Base-by-base conservation (phyloP, 208 protist genomes). In the Trypanosomatidae sp. region DNA sequence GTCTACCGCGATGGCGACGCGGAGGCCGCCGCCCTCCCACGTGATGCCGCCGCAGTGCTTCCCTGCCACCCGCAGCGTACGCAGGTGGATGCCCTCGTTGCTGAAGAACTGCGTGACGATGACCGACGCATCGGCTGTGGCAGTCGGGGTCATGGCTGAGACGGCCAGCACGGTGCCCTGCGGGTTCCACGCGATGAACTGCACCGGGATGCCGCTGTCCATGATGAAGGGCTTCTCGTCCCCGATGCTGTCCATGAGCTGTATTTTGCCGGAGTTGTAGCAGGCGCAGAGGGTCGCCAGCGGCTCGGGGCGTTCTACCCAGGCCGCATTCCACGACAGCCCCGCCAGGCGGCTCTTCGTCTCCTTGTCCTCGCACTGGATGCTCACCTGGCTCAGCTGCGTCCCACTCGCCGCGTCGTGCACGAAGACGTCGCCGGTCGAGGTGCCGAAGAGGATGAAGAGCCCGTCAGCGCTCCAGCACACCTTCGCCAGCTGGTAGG, bases 391-490 rank as follows among this genome's bases (percentile, higher is more conserved):
- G 53, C 83, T 89, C 15, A 98, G 79, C 69, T 83, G 84, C 52
- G 95, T 77, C 17, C 95, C 96, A 46, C 73, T 76, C 9, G 71
- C 66, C 50, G 83, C 83, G 76, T 98, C 95, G 82, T 98, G 96
- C 39, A 98, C 84, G 66, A 86, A 91, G 25, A 99, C 86, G 62
- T 98, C 91, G 9, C 96, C 95, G 8, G 64, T 67, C 43, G 79
- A 71, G 13, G 95, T 98, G 72, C 94, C 94, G 65, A 99, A 98
- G 22, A 99, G 82, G 30, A 99, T 89, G 68, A 81, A 89, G 49
- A 85, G 82, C 46, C 92, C 91, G 77, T 99, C 97, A 0, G 98
- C 95, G 67, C 97, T 98, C 98, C 98, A 99, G 71, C 93, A 88
- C 55, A 98, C 89, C 62, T 95, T 86, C 19, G 79, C 66, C 43